phyloP scores from a whole-genome alignment of 768 basidiomycete species.

The Sporobolomyces pararoseus region DNA sequence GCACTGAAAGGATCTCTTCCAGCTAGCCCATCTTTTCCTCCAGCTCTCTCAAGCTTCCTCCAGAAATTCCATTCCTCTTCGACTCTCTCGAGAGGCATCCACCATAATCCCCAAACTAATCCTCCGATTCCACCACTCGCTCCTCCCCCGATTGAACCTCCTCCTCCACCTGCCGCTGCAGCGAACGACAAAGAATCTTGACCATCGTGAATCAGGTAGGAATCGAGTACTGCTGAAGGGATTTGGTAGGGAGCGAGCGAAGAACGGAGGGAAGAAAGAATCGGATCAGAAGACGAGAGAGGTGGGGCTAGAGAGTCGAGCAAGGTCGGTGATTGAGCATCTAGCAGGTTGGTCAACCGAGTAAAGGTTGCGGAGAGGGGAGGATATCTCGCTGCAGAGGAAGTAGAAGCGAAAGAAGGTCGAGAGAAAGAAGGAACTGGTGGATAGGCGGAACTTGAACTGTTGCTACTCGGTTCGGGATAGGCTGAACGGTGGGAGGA shows the following conservation, averaged over 20 bases:
- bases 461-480: not conserved
- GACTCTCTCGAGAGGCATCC: slow-evolving; percentile 87
- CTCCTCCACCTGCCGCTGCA: slow-evolving; percentile 50
- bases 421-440: slow-evolving; percentile 36
- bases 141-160: slow-evolving; percentile 27
- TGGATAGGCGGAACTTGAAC: slow-evolving; percentile 21
- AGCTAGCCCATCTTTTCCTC: slow-evolving; percentile 55
- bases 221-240: slow-evolving; percentile 82
- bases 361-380: slow-evolving; percentile 15
- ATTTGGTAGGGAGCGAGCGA: slow-evolving; percentile 62
- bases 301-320: slow-evolving; percentile 36
- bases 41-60: slow-evolving; percentile 88
- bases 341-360: slow-evolving; percentile 27
- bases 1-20: slow-evolving; percentile 58
- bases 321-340: slow-evolving; percentile 20
- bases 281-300: slow-evolving; percentile 4
- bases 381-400: slow-evolving; percentile 12
- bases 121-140: slow-evolving; percentile 55
- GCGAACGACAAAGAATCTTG: slow-evolving; percentile 88
- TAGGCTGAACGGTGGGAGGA: too few relatives aligned
- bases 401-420: not conserved
- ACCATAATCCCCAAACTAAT: slow-evolving; percentile 89
- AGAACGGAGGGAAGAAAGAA: slow-evolving; percentile 57
- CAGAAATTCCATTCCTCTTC: slow-evolving; percentile 95
- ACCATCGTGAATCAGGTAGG: slow-evolving; percentile 80